Evolutionary conservation across 1,284 basidiomycete species (phyloP).

Genomic region (Microbotryomycetes sp.): DNA sequence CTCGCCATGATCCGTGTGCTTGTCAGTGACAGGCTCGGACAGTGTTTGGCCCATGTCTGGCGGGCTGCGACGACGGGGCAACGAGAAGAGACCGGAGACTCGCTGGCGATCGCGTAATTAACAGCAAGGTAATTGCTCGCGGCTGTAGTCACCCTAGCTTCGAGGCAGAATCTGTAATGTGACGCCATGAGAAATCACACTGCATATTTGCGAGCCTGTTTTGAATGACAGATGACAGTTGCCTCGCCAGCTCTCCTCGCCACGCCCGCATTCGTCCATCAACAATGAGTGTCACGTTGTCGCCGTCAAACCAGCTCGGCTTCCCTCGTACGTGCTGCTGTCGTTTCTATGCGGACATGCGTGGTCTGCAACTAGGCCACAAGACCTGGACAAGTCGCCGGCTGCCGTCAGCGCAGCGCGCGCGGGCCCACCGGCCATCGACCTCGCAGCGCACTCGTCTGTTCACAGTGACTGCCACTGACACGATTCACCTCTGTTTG

Average conservation of each 20-base stretch:
- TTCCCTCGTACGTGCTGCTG: conserved; percentile 22
- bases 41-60: conserved; percentile 44
- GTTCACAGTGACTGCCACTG: neutral
- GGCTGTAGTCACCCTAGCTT: too few species aligned
- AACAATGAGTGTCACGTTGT: conserved; percentile 19
- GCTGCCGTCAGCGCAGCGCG: neutral
- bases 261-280: neutral
- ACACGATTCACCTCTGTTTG: neutral
- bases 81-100: neutral
- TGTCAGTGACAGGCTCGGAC: conserved; percentile 63
- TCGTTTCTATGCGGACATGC: too few species aligned
- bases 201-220: neutral
- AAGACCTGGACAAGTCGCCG: neutral
- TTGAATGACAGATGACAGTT: neutral
- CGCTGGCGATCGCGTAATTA: neutral
- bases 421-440: neutral
- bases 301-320: conserved; percentile 16
- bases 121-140: neutral
- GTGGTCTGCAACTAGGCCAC: neutral
- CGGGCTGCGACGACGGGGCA: neutral
- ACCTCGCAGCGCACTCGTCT: neutral
- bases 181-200: neutral
- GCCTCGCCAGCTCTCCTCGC: neutral
- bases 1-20: conserved; percentile 69
- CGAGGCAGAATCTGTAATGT: neutral